Conservation (phyloP, 495 filamentous ascomycete genomes). For the Neurospora sp. region DNA sequence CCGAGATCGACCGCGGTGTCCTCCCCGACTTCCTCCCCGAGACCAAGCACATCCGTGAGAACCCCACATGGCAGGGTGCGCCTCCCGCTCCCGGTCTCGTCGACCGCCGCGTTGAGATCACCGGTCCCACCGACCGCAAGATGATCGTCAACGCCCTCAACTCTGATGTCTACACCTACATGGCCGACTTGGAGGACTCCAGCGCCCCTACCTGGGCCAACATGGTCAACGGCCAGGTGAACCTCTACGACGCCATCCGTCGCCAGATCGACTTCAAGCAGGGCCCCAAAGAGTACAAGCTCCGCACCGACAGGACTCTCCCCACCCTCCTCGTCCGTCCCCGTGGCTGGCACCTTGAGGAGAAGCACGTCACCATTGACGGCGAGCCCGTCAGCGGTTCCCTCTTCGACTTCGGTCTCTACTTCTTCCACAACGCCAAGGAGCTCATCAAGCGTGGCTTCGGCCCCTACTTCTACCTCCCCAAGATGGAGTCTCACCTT, state of each 20-base stretch:
- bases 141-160: conserved; percentile 99
- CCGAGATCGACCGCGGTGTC: conserved; percentile 82
- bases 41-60: conserved; percentile 91
- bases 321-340: conserved; percentile 82
- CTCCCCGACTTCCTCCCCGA: conserved; percentile 95
- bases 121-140: conserved; percentile 93
- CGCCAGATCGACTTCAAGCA: conserved; percentile 95
- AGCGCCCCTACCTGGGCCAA: conserved; percentile 98
- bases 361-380: conserved; percentile 96
- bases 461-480: conserved; percentile 98
- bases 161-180: conserved; percentile 97
- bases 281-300: conserved; percentile 91
- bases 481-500: conserved; percentile 98
- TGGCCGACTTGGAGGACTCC: conserved; percentile 99
- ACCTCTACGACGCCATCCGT: conserved; percentile 94
- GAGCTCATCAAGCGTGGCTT: conserved; percentile 74
- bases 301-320: conserved; percentile 72
- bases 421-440: conserved; percentile 98
- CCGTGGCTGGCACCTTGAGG: conserved; percentile 90
- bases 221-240: conserved; percentile 98
- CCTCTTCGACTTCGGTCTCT: conserved; percentile 96
- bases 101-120: conserved; percentile 97
- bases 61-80: conserved; percentile 89
- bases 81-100: conserved; percentile 88
- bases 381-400: conserved; percentile 88